Conservation (phyloP, 106 monocot genomes). For the Acorus calamus region DNA sequence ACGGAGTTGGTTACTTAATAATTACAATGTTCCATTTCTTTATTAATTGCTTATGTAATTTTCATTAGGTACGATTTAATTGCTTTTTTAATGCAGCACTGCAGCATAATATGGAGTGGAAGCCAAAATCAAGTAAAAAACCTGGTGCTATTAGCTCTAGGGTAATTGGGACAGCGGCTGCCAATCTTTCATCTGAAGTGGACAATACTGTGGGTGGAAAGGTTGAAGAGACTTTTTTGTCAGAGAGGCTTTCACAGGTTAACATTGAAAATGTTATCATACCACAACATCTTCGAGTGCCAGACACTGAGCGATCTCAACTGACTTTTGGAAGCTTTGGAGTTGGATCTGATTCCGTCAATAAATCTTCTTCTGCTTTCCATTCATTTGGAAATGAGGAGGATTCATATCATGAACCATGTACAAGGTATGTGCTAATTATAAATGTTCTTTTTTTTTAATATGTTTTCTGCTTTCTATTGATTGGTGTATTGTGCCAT, state of each 20-base stretch:
- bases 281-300: slow-evolving; percentile 71
- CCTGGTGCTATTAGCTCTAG: slow-evolving; percentile 3
- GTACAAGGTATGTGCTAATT: slow-evolving; percentile 11
- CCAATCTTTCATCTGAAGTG: slow-evolving; percentile 4
- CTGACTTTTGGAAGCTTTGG: slow-evolving; percentile 76
- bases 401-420: slow-evolving; percentile 17
- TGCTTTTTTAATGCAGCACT: slow-evolving; percentile 21
- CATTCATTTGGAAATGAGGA: slow-evolving; percentile 14
- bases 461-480: neutral
- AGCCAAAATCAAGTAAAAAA: slow-evolving; percentile 66
- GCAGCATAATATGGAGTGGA: slow-evolving; percentile 66
- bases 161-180: slow-evolving; percentile 1
- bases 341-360: slow-evolving; percentile 18
- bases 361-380: slow-evolving; percentile 12
- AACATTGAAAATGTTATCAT: slow-evolving; percentile 59
- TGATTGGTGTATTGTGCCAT: neutral
- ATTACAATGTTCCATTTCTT: too few species aligned
- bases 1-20: too few species aligned
- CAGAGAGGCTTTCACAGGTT: slow-evolving; percentile 37
- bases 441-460: neutral
- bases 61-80: too few species aligned
- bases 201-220: slow-evolving; percentile 12
- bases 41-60: too few species aligned
- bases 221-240: slow-evolving; percentile 22
- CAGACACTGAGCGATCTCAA: slow-evolving; percentile 39